These are phyloP conservation scores for Chrysanthemum makinoi DNA, from an alignment of 129 eudicot genomes.

Conservation along the genomic window DNA sequence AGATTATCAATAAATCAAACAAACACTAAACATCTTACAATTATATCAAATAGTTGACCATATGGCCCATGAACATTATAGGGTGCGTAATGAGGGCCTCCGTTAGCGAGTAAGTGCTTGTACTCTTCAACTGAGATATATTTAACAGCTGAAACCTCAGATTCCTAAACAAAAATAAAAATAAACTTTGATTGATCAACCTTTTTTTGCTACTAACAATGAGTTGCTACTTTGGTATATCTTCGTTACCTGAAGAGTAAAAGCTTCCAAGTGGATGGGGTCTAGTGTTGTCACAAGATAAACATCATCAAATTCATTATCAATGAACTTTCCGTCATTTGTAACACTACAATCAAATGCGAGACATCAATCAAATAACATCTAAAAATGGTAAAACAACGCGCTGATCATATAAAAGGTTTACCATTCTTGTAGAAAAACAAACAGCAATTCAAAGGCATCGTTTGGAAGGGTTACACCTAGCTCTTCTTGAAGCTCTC, in stretches of 20 bases:
- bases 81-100: constrained; percentile 75
- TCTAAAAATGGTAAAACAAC: too few species aligned
- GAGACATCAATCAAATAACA: too few species aligned
- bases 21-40: too few species aligned
- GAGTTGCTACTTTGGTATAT: background rate
- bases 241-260: constrained; percentile 76
- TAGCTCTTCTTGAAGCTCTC: constrained; percentile 98
- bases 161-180: constrained; percentile 48
- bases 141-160: constrained; percentile 96
- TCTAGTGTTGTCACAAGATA: constrained; percentile 80
- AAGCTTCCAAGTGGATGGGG: constrained; percentile 96
- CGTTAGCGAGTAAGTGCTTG: constrained; percentile 58
- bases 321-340: constrained; percentile 74
- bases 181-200: background rate
- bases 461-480: constrained; percentile 85
- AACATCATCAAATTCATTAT: constrained; percentile 89
- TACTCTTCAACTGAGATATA: constrained; percentile 73
- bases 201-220: background rate
- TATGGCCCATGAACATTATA: constrained; percentile 70
- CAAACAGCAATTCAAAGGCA: constrained; percentile 83
- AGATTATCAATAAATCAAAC: too few species aligned
- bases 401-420: background rate
- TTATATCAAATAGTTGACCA: constrained; percentile 72
- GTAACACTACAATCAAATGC: constrained; percentile 51
- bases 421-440: constrained; percentile 77